Evolutionary conservation across 805 yeast genomes (phyloP), one percentile per base, ranked within the genome.

Genomic region (Tetrapisispora taiwanensis): DNA sequence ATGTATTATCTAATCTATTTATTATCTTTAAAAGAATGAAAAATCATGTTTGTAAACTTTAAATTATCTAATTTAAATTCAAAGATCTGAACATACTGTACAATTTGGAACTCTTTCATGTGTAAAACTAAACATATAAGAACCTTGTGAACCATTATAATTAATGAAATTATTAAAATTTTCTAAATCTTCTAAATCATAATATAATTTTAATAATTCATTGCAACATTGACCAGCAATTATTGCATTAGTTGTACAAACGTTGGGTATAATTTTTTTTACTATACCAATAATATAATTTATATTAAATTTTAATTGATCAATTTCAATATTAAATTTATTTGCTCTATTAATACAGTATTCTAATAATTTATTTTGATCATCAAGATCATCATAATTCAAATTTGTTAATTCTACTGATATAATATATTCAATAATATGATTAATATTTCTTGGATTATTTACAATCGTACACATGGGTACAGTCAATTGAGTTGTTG

Each of bases 381-480:
- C 83, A 2, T 72, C 76, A 0, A 79, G 76, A 37, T 70, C 59
- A 60, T 89, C 97, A 42, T 81, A 73, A 57, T 88, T 15, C 44
- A 84, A 49, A 39, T 69, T 63, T 1, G 80, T 81, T 95, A 95
- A 86, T 52, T 77, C 80, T 3, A 85, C 67, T 28, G 79, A 81
- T 47, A 78, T 76, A 0, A 90, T 88, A 83, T 92, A 90, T 60
- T 89, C 95, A 9, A 90, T 80, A 55, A 97, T 88, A 62, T 90
- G 97, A 54, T 89, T 96, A 0, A 96, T 92, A 8, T 87, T 64
- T 48, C 97, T 66, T n/a, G 97, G 97, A 8, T 92, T 87, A 46
- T 88, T 84, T 2, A 96, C 95, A 42, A 92, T 81, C 0, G 97
- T 92, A 62, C 97, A 92, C 51, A 90, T 79, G 2, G 97, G 97